phyloP scores from a whole-genome alignment of 148 eudicot genomes.

The Dysphania ambrosioides region DNA sequence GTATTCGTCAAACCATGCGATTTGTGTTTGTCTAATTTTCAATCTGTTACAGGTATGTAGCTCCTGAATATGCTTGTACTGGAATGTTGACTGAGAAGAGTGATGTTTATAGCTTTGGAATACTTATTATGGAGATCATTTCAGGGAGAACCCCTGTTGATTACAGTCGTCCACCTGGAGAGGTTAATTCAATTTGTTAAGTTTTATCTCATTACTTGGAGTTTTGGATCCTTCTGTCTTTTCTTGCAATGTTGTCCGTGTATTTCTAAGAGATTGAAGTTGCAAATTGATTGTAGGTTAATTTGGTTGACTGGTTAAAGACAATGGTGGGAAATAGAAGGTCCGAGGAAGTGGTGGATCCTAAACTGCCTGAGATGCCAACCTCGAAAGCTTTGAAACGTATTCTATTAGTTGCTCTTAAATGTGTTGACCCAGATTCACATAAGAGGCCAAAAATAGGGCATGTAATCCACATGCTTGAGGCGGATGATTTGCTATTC shows the following conservation, averaged over 20 bases:
- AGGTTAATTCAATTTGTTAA: conserved; percentile 42
- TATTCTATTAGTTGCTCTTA: conserved; percentile 65
- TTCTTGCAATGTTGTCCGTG: not conserved
- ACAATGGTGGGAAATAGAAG: conserved; percentile 71
- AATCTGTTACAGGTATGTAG: conserved; percentile 53
- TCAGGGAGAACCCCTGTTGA: conserved; percentile 84
- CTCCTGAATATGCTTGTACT: conserved; percentile 89
- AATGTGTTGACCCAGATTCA: conserved; percentile 80
- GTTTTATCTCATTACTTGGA: not conserved
- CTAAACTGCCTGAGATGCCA: conserved; percentile 68
- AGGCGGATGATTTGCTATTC: conserved; percentile 67
- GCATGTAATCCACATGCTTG: conserved; percentile 89
- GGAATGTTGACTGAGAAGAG: conserved; percentile 91
- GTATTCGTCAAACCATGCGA: not conserved
- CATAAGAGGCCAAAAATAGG: conserved; percentile 90
- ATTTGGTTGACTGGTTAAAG: conserved; percentile 82
- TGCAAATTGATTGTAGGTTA: conserved; percentile 44
- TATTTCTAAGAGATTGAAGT: not conserved
- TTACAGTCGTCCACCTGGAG: conserved; percentile 72
- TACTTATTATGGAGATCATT: conserved; percentile 78
- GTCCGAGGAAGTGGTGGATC: conserved; percentile 86
- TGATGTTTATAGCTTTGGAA: conserved; percentile 76
- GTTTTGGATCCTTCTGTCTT: not conserved
- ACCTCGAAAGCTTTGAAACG: conserved; percentile 75
- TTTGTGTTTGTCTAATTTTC: conserved; percentile 13